These are phyloP conservation scores for Naumovozyma castellii DNA, from an alignment of 805 yeast species.

Conservation along the genomic window DNA sequence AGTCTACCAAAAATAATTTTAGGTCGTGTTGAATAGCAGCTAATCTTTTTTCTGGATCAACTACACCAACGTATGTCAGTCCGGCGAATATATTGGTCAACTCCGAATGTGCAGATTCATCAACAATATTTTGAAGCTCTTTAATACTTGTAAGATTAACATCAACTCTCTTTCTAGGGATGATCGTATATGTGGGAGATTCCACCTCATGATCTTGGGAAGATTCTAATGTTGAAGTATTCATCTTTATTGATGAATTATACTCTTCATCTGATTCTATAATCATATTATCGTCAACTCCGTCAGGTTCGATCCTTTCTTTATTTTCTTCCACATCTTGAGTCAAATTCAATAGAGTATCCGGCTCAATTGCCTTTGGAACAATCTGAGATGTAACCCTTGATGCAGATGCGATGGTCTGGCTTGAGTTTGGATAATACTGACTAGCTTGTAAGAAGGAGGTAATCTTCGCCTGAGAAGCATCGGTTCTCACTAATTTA, in stretches of 20 bases:
- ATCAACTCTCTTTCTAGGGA: conserved; percentile 27
- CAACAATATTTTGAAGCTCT: conserved; percentile 45
- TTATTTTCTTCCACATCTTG: no score
- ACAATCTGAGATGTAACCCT: background rate
- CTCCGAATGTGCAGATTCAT: conserved; percentile 36
- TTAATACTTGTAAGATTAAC: conserved; percentile 52
- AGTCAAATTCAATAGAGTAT: no score
- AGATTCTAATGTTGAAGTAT: background rate
- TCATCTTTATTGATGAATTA: background rate
- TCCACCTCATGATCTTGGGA: background rate
- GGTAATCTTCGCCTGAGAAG: conserved; percentile 26
- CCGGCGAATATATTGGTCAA: conserved; percentile 62
- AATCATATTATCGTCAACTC: no score
- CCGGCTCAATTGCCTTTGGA: background rate
- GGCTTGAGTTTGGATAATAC: background rate
- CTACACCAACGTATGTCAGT: conserved; percentile 71
- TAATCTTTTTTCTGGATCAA: conserved; percentile 59
- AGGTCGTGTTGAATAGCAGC: conserved; percentile 83
- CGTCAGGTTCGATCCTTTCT: no score
- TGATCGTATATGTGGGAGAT: conserved; percentile 7
- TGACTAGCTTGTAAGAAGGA: conserved; percentile 15
- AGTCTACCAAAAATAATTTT: conserved; percentile 68
- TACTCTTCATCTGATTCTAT: background rate
- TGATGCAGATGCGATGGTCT: background rate
- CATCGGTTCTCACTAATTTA: conserved; percentile 28